A percentile compares a stretch with the other conserved stretches of the same genome.
Conservation (phyloP, 108 stramenopile species). For the Skeletonema grethae region DNA sequence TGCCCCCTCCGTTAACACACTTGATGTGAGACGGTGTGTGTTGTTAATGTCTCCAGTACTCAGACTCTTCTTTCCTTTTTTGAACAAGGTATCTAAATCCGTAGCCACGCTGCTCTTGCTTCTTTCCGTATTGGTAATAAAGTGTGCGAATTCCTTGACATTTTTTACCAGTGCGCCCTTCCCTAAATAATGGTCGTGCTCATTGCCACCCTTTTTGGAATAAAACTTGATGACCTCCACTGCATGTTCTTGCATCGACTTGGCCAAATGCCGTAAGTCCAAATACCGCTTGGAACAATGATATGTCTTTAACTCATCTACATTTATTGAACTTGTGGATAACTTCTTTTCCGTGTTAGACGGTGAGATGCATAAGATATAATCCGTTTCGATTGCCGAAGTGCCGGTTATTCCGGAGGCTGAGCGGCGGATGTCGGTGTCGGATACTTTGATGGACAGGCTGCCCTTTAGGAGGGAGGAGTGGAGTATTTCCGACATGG, state of each 20-base stretch:
- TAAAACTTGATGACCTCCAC: conserved; percentile 23
- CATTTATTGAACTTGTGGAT: neutral
- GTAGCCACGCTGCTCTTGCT: conserved; percentile 10
- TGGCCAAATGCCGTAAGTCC: conserved; percentile 23
- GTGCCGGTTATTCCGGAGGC: neutral
- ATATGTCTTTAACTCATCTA: conserved; percentile 13
- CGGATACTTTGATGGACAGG: conserved; percentile 24
- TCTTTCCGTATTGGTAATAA: conserved; percentile 34
- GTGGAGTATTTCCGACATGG: conserved; percentile 20
- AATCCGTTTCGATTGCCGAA: conserved; percentile 29
- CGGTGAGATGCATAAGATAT: conserved; percentile 12
- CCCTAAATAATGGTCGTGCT: neutral
- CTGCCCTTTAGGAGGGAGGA: conserved; percentile 18
- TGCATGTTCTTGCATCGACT: conserved; percentile 10
- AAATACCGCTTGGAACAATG: conserved; percentile 30
- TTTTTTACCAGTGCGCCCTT: neutral
- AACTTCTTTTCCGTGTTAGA: neutral
- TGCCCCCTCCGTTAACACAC: neutral
- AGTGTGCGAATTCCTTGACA: conserved; percentile 19
- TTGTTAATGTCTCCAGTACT: neutral
- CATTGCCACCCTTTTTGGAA: neutral
- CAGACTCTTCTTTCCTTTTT: neutral
- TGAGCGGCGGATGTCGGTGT: conserved; percentile 27
- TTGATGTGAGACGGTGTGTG: neutral
- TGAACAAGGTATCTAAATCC: conserved; percentile 25